phyloP scores from a whole-genome alignment of 495 filamentous ascomycete species.

The Penicillium canescens region DNA sequence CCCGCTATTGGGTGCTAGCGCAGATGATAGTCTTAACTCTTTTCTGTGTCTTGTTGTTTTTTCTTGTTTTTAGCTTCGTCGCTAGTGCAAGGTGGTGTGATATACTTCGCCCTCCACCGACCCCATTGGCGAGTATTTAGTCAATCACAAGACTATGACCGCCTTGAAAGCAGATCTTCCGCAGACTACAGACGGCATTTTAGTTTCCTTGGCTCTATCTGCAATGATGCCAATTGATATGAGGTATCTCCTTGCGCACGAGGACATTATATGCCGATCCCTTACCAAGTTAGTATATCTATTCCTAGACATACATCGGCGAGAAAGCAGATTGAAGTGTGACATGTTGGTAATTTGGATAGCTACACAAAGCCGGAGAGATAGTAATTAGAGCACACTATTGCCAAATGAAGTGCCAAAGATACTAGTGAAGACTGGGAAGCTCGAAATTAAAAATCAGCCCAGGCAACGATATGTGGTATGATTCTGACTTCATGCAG shows the following conservation, averaged over 20 bases:
- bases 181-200: conserved; percentile 9
- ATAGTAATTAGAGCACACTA: not conserved
- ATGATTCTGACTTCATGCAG: conserved; percentile 26
- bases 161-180: conserved; percentile 3
- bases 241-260: not conserved
- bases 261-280: not conserved
- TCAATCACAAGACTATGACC: not conserved
- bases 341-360: not conserved
- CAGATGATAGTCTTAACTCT: not conserved
- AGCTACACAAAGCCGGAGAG: conserved; percentile 2
- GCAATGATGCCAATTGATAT: not conserved
- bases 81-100: conserved; percentile 12
- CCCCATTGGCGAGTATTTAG: not conserved
- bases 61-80: not conserved
- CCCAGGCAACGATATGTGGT: not conserved
- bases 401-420: not conserved
- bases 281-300: not conserved
- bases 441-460: not conserved
- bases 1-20: conserved; percentile 13
- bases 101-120: not conserved
- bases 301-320: too few species aligned
- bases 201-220: not conserved
- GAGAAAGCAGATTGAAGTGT: too few species aligned
- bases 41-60: not conserved
- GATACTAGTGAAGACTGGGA: not conserved